Base-by-base conservation (phyloP, 306 rosid species). In the Ceratonia siliqua region DNA sequence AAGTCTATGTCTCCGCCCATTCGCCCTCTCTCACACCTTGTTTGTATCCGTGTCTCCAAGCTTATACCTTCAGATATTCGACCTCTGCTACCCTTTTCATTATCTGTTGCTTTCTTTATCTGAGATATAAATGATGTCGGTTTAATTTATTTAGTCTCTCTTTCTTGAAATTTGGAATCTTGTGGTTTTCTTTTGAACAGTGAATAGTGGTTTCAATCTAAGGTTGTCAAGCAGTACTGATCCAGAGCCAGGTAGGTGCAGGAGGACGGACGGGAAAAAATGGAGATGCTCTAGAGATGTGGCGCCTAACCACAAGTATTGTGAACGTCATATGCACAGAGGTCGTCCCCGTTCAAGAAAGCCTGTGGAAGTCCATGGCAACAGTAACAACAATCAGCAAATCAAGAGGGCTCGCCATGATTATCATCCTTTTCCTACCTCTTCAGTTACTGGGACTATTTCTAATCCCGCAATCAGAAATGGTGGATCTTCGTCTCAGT, bases 261-360 rank as follows among this genome's bases (percentile, higher is more conserved):
- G 76, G 67, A 91, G 97, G 68, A 91, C 97, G 1, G 97, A 91
- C 56, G 97, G 97, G 4, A 91, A 91, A 59, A 91, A 91, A 87
- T 91, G 97, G 97, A 85, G 97, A 79, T 91, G 97, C 50, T 89
- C 95, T 0, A 84, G 93, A 78, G 95, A 89, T 63, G 97, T 86
- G 67, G 95, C 95, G 32, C 91, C 90, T 15, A 84, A 80, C 13
- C 89, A 89, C 46, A 91, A 86, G 81, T 91, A 91, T 25, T 91
- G 97, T 48, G 97, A 89, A 77, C 89, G 95, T 35, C 97, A 91
- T 78, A 84, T 91, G 91, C 92, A 91, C 62, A 86, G 97, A 91
- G 95, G 97, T 15, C 95, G 97, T 82, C 91, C 92, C 84, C 97
- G 97, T 91, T 91, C 97, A 91, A 91, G 97, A 91, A 91, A 91